phyloP scores from a whole-genome alignment of 2,329 filamentous ascomycete genomes.

The Pseudogymnoascus sp. region DNA sequence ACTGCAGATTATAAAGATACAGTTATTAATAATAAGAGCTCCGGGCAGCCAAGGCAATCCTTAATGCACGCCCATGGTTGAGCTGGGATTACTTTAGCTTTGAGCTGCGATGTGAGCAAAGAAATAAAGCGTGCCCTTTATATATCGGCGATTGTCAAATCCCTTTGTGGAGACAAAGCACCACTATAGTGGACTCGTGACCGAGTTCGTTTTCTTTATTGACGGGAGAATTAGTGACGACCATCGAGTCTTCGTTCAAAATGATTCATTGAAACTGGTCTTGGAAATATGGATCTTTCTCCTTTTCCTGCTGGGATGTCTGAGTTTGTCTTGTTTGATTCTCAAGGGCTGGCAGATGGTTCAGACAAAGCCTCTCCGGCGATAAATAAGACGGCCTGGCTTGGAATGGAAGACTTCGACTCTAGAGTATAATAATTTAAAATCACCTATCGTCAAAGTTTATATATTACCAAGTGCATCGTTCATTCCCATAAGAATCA shows the following conservation, averaged over 20 bases:
- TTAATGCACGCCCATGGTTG: background rate
- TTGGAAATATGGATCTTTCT: background rate
- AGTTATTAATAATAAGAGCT: background rate
- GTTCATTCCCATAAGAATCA: background rate
- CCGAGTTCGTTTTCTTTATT: background rate
- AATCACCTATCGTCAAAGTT: background rate
- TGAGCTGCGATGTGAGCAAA: background rate
- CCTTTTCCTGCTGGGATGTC: background rate
- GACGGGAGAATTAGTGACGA: background rate
- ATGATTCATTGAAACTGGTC: background rate
- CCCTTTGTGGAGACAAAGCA: background rate
- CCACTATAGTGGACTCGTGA: background rate
- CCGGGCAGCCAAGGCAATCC: background rate
- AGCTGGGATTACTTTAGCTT: background rate
- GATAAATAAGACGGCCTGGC: background rate
- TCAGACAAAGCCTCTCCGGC: background rate
- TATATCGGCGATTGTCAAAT: background rate
- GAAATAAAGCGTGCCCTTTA: background rate
- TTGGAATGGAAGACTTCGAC: background rate
- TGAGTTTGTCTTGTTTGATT: background rate
- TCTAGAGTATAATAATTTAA: background rate
- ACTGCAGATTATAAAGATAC: too few species aligned
- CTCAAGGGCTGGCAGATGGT: background rate
- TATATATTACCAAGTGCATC: background rate
- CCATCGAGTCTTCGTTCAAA: background rate